A percentile compares a stretch with the other conserved stretches of the same genome.
phyloP scores from a whole-genome alignment of 805 yeast genomes.

The Spathaspora hagerdaliae region DNA sequence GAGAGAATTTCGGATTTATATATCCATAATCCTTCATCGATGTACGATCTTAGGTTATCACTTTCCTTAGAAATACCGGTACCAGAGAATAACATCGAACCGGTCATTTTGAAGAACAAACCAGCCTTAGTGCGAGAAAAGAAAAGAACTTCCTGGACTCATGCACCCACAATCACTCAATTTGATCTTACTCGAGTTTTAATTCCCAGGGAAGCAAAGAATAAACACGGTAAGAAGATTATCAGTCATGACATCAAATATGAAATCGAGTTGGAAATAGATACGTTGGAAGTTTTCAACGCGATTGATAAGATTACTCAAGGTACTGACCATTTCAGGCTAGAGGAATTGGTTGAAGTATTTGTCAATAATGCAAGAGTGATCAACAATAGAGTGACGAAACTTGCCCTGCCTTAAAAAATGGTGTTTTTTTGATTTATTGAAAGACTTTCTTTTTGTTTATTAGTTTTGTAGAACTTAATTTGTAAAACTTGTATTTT shows the following conservation, averaged over 20 bases:
- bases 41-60: constrained; percentile 74
- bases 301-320: constrained; percentile 38
- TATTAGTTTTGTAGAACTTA: no score
- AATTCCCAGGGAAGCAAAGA: constrained; percentile 31
- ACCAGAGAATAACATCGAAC: constrained; percentile 52
- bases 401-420: constrained; percentile 21
- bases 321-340: constrained; percentile 35
- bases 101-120: constrained; percentile 43
- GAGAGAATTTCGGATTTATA: constrained; percentile 68
- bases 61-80: constrained; percentile 76
- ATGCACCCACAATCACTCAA: constrained; percentile 67
- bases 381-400: constrained; percentile 41
- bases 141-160: constrained; percentile 68
- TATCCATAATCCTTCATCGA: constrained; percentile 70
- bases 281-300: constrained; percentile 33
- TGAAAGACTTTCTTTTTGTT: no score
- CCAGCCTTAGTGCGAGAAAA: constrained; percentile 63
- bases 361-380: constrained; percentile 41
- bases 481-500: no score
- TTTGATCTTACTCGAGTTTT: constrained; percentile 68
- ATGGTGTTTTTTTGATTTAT: background rate
- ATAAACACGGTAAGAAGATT: constrained; percentile 33
- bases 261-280: constrained; percentile 42
- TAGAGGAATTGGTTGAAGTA: constrained; percentile 43
- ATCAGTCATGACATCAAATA: constrained; percentile 30